These are phyloP conservation scores for Eucalyptus marginata DNA, from an alignment of 345 rosid genomes.

Conservation along the genomic window DNA sequence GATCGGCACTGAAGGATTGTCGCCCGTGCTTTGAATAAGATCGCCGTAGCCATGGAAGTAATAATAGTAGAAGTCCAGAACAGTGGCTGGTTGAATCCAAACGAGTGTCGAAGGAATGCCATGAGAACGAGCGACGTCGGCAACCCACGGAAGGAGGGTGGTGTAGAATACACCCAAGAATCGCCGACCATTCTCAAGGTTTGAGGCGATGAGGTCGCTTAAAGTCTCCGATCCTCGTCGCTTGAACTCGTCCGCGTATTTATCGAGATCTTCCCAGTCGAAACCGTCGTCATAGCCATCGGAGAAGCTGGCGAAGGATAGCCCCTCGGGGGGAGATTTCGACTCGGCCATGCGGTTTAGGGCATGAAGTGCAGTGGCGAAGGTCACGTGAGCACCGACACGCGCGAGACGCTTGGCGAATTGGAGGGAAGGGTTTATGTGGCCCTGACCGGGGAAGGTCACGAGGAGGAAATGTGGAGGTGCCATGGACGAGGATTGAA, in stretches of 20 bases:
- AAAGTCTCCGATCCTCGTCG: background rate
- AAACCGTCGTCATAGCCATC: background rate
- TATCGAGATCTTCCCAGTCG: background rate
- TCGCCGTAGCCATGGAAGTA: conserved; percentile 23
- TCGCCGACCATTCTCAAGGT: background rate
- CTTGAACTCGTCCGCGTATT: background rate
- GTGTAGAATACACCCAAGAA: conserved; percentile 3
- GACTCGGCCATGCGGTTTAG: rapidly evolving
- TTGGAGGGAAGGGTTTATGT: background rate
- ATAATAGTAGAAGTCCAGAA: conserved; percentile 33
- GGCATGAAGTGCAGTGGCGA: background rate
- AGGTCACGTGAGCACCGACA: background rate
- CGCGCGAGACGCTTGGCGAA: background rate
- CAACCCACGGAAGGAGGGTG: conserved; percentile 39
- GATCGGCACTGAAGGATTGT: background rate
- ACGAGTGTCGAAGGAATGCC: conserved; percentile 21
- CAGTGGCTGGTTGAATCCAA: conserved; percentile 55
- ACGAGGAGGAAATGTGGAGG: background rate
- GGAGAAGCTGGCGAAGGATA: background rate
- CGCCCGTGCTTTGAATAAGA: background rate
- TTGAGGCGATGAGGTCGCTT: background rate
- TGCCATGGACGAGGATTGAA: background rate
- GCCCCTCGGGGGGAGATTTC: background rate
- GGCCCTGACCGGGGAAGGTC: background rate
- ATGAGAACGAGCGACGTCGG: conserved; percentile 28